A percentile compares a stretch with the other conserved stretches of the same genome.
Evolutionary conservation across 345 rosid species (phyloP).

Genomic region (Rhizophora mangle): DNA sequence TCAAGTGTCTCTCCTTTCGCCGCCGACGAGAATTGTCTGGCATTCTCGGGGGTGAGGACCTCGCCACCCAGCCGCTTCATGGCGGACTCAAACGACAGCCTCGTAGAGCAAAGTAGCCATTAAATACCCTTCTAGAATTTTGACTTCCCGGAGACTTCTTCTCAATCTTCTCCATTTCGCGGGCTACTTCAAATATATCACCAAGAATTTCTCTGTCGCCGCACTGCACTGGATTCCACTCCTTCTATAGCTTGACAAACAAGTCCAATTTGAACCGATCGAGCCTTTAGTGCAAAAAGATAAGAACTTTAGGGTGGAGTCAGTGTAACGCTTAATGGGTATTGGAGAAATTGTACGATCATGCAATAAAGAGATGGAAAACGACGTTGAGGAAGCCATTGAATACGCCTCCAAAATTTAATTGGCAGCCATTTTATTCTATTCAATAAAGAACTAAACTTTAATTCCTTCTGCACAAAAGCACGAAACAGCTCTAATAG

Average conservation of each 20-base stretch:
- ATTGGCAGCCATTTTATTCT: background rate
- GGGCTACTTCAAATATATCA: slow-evolving; percentile 75
- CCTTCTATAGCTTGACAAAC: slow-evolving; percentile 5
- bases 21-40: slow-evolving; percentile 89
- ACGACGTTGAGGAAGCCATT: slow-evolving; percentile 15
- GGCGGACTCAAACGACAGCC: slow-evolving; percentile 97
- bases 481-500: no score
- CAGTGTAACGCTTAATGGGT: slow-evolving; percentile 19
- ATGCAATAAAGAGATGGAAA: slow-evolving; percentile 10
- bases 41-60: slow-evolving; percentile 92
- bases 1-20: slow-evolving; percentile 98
- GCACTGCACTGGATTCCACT: slow-evolving; percentile 38
- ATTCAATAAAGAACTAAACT: no score
- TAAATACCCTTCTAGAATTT: slow-evolving; percentile 67
- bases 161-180: slow-evolving; percentile 79
- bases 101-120: slow-evolving; percentile 96
- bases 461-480: no score
- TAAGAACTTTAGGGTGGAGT: slow-evolving; percentile 18
- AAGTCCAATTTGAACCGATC: slow-evolving; percentile 10
- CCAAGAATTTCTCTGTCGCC: slow-evolving; percentile 63
- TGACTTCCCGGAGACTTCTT: slow-evolving; percentile 68
- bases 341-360: background rate
- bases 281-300: slow-evolving; percentile 15
- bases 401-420: background rate
- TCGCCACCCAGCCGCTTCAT: slow-evolving; percentile 95